Percentiles rank a stretch among this genome's conserved stretches.
Evolutionary conservation across 768 basidiomycete species (phyloP).

Genomic region (Tephrocybe sp.): DNA sequence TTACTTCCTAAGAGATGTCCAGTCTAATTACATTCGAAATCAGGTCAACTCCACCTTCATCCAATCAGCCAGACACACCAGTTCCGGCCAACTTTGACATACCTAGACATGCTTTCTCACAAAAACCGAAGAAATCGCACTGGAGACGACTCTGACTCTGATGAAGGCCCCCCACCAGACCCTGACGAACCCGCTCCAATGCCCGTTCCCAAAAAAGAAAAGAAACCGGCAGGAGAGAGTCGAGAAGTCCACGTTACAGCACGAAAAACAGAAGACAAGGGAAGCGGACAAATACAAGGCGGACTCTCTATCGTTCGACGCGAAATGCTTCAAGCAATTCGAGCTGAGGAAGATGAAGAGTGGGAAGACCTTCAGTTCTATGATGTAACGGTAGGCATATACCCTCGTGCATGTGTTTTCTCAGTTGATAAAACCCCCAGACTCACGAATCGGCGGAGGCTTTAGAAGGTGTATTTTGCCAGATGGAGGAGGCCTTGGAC

Average conservation of each 20-base stretch:
- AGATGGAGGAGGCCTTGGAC: constrained; percentile 43
- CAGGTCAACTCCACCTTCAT: constrained; percentile 74
- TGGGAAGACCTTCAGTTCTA: constrained; percentile 72
- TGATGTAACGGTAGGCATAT: constrained; percentile 53
- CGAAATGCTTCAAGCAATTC: constrained; percentile 74
- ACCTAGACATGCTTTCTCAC: constrained; percentile 70
- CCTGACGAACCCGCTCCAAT: constrained; percentile 65
- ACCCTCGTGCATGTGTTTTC: not conserved
- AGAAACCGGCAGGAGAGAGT: constrained; percentile 52
- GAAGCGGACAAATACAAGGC: constrained; percentile 46
- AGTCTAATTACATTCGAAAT: not conserved
- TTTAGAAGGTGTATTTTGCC: constrained; percentile 66
- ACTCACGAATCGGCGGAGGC: constrained; percentile 51
- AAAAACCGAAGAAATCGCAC: constrained; percentile 51
- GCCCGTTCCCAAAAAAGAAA: constrained; percentile 53
- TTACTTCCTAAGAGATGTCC: constrained; percentile 7
- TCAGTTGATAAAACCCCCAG: constrained; percentile 33
- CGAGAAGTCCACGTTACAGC: constrained; percentile 79
- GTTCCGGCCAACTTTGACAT: constrained; percentile 77
- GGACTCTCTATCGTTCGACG: constrained; percentile 68
- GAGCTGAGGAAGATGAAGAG: constrained; percentile 72
- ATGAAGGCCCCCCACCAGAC: constrained; percentile 77
- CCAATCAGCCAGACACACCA: constrained; percentile 79
- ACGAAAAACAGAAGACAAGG: constrained; percentile 66
- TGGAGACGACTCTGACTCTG: constrained; percentile 67